Conservation (phyloP, 495 filamentous ascomycete species). For the Penicillium bovifimosum region DNA sequence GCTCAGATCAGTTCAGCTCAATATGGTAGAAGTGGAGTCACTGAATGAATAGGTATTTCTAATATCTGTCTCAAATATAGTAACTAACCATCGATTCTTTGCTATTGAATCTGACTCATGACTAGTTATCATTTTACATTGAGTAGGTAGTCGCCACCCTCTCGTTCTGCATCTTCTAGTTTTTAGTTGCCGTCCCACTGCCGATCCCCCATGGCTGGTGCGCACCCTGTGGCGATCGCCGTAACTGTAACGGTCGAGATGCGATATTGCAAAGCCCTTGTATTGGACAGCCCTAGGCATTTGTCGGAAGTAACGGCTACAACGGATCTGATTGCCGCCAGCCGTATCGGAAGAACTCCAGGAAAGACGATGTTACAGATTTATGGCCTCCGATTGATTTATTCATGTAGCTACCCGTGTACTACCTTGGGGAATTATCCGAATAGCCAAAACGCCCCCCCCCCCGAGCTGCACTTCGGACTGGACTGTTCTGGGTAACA, state of each 20-base stretch:
- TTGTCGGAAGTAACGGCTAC: not conserved
- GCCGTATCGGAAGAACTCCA: constrained; percentile 18
- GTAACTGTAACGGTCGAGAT: not conserved
- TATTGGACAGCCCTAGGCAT: constrained; percentile 1
- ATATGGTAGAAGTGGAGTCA: not conserved
- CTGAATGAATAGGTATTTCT: not conserved
- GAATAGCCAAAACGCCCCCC: not conserved
- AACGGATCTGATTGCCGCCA: not conserved
- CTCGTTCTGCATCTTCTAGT: not conserved
- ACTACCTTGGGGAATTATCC: constrained; percentile 5
- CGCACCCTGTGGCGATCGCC: constrained; percentile 12
- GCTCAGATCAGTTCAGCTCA: not conserved
- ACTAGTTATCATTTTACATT: not conserved
- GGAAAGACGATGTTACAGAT: constrained; percentile 8
- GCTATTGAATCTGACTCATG: not conserved
- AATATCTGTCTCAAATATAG: not conserved
- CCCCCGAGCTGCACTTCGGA: not conserved
- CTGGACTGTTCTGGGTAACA: constrained; percentile 2
- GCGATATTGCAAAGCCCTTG: not conserved
- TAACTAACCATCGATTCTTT: not conserved
- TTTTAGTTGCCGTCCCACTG: not conserved
- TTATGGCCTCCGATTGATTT: not conserved
- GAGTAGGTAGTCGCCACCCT: not conserved
- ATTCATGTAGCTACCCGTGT: constrained; percentile 6
- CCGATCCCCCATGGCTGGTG: constrained; percentile 11